Conservation (phyloP, 2,329 filamentous ascomycete species). For the Pseudocercospora musae region DNA sequence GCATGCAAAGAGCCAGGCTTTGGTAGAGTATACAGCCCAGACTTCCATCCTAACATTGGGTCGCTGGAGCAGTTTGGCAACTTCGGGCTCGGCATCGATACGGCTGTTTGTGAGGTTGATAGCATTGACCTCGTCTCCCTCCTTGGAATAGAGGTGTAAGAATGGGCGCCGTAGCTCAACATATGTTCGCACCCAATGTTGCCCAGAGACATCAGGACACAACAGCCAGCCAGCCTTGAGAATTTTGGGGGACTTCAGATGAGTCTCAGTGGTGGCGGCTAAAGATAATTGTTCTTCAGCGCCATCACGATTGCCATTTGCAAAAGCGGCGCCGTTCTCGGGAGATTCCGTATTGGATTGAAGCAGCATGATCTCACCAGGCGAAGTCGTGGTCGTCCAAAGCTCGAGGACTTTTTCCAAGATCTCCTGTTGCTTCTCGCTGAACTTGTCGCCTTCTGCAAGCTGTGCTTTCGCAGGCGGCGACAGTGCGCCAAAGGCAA, state of each 20-base stretch:
- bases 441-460: slow-evolving; percentile 26
- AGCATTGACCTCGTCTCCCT: slow-evolving; percentile 85
- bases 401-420: slow-evolving; percentile 58
- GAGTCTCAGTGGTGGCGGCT: slow-evolving; percentile 70
- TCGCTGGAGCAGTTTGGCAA: slow-evolving; percentile 65
- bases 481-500: slow-evolving; percentile 44
- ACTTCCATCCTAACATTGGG: slow-evolving; percentile 49
- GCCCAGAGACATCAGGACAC: slow-evolving; percentile 70
- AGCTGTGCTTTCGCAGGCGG: slow-evolving; percentile 39
- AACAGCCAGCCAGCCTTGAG: slow-evolving; percentile 87
- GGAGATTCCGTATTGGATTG: slow-evolving; percentile 63
- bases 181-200: slow-evolving; percentile 86
- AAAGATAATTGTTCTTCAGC: slow-evolving; percentile 58
- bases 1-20: slow-evolving; percentile 92
- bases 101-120: slow-evolving; percentile 85
- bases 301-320: slow-evolving; percentile 24
- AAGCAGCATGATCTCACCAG: slow-evolving; percentile 47
- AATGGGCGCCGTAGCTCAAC: slow-evolving; percentile 90
- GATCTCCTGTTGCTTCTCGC: slow-evolving; percentile 40
- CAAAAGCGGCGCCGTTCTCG: slow-evolving; percentile 54
- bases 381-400: slow-evolving; percentile 52
- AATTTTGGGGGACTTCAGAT: slow-evolving; percentile 69
- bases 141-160: slow-evolving; percentile 80
- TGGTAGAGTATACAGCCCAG: slow-evolving; percentile 91
- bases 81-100: slow-evolving; percentile 88